Percentiles rank a stretch among this genome's conserved stretches.
Evolutionary conservation across 768 basidiomycete genomes (phyloP).

Genomic region (Botryobasidium botryosum): DNA sequence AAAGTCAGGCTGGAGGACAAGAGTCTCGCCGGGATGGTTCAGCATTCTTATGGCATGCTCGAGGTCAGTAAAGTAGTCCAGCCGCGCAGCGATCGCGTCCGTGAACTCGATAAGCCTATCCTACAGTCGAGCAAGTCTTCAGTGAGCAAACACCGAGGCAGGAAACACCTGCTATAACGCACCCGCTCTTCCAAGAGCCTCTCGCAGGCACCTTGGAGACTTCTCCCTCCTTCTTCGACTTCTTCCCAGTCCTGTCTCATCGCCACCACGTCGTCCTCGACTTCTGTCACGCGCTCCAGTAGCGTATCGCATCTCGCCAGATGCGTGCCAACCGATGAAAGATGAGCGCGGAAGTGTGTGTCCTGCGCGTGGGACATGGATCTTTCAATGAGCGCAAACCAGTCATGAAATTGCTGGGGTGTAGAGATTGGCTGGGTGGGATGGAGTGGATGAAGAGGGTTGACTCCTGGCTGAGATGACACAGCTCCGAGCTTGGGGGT

Average conservation of each 20-base stretch:
- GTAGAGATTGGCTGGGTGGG: slow-evolving; percentile 69
- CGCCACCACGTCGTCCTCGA: slow-evolving; percentile 53
- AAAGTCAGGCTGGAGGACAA: slow-evolving; percentile 84
- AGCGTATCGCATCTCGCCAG: slow-evolving; percentile 62
- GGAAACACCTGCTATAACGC: slow-evolving; percentile 17
- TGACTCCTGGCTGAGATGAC: not conserved
- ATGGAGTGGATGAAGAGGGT: slow-evolving; percentile 34
- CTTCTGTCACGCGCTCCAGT: slow-evolving; percentile 49
- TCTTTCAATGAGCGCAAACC: slow-evolving; percentile 79
- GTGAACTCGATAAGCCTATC: slow-evolving; percentile 61
- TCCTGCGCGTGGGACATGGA: slow-evolving; percentile 90
- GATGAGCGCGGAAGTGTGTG: slow-evolving; percentile 75
- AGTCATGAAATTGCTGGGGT: slow-evolving; percentile 93
- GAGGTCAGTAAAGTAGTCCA: slow-evolving; percentile 91
- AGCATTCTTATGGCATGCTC: slow-evolving; percentile 87
- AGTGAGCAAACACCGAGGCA: not conserved
- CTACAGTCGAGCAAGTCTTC: slow-evolving; percentile 20
- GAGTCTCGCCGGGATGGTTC: slow-evolving; percentile 81
- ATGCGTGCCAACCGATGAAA: slow-evolving; percentile 58
- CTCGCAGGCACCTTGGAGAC: slow-evolving; percentile 82
- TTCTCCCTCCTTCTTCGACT: slow-evolving; percentile 87
- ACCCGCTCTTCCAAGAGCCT: slow-evolving; percentile 78
- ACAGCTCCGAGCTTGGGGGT: slow-evolving; percentile 14
- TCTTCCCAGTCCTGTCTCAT: slow-evolving; percentile 77
- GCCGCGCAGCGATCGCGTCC: slow-evolving; percentile 60